Evolutionary conservation across 2,329 filamentous ascomycete genomes (phyloP), one percentile per base, ranked within the genome.

Genomic region (Scedosporium dehoogii): DNA sequence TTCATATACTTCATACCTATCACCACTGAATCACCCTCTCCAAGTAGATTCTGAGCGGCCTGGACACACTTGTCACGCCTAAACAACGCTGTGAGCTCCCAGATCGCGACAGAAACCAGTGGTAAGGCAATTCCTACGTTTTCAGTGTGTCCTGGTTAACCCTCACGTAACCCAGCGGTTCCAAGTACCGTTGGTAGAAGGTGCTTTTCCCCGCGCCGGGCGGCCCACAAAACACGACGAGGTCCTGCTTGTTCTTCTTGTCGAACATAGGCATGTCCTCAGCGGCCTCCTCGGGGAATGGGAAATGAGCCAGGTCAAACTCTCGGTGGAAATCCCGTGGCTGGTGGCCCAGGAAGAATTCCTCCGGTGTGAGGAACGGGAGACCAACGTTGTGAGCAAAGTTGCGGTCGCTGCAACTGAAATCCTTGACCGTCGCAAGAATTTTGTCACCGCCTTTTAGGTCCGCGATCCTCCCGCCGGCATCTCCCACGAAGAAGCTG

Each of bases 131-230:
- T 5, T 67, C 71, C 6, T 25, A 72, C 72, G 84, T 88, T 74
- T 96, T 96, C 57, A 97, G 79, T 1, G 81, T 84, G 73, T 97
- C 94, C 76, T 97, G 94, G 69, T 97, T 99, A 33, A 97, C 84
- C 58, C 94, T 84, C 70, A 85, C 83, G 71, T 96, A 97, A 3
- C 87, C 89, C 29, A 94, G 75, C 25, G 89, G 89, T 71, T 92
- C 81, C 42, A 97, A 77, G 66, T 89, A 78, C 65, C 82, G 86
- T 85, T 88, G 91, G 75, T 88, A 97, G 70, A 94, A 96, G 0
- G 91, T 93, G 46, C 91, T 96, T 74, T 99, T 97, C 18, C 94
- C 94, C 2, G 91, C 86, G 1, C 90, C 92, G 0, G 94, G 94
- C 58, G 90, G 91, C 1, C 94, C 94, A 70, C 90, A 93, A 72